phyloP scores from a whole-genome alignment of 768 basidiomycete genomes.

The Fomitopsis serialis region DNA sequence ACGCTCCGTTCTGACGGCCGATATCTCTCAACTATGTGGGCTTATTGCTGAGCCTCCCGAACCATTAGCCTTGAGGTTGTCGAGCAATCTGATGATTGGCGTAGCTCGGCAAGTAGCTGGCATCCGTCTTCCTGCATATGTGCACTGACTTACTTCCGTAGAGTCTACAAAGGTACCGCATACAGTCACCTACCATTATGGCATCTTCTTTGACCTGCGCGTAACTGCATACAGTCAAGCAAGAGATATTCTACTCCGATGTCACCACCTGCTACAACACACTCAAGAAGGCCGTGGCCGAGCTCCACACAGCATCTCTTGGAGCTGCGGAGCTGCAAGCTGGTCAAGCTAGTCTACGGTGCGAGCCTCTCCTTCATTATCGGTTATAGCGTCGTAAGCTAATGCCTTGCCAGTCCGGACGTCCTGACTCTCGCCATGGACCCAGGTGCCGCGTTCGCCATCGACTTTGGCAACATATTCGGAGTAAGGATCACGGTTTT shows the following conservation, averaged over 20 bases:
- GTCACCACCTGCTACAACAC: conserved; percentile 72
- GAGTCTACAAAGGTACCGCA: conserved; percentile 44
- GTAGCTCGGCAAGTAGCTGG: conserved; percentile 64
- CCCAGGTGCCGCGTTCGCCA: conserved; percentile 39
- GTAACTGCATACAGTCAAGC: conserved; percentile 52
- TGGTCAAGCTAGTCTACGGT: conserved; percentile 64
- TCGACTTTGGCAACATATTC: conserved; percentile 65
- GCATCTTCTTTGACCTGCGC: neutral
- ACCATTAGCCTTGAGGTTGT: conserved; percentile 80
- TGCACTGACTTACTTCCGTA: conserved; percentile 11
- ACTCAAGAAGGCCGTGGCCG: conserved; percentile 73
- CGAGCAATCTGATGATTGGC: conserved; percentile 86
- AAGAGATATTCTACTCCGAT: conserved; percentile 78
- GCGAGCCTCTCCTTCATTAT: conserved; percentile 13
- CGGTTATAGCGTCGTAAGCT: conserved; percentile 45
- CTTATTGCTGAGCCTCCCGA: conserved; percentile 81
- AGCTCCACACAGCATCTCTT: conserved; percentile 43
- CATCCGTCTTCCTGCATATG: conserved; percentile 12
- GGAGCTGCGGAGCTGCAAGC: conserved; percentile 60
- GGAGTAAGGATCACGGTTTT: conserved; percentile 36
- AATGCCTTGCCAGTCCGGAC: conserved; percentile 21
- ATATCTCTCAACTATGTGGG: conserved; percentile 76
- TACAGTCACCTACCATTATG: neutral
- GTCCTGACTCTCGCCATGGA: conserved; percentile 39
- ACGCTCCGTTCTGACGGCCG: conserved; percentile 78